Evolutionary conservation across 495 filamentous ascomycete species (phyloP), one percentile per base, ranked within the genome.

Genomic region (Aspergillus asperescens): DNA sequence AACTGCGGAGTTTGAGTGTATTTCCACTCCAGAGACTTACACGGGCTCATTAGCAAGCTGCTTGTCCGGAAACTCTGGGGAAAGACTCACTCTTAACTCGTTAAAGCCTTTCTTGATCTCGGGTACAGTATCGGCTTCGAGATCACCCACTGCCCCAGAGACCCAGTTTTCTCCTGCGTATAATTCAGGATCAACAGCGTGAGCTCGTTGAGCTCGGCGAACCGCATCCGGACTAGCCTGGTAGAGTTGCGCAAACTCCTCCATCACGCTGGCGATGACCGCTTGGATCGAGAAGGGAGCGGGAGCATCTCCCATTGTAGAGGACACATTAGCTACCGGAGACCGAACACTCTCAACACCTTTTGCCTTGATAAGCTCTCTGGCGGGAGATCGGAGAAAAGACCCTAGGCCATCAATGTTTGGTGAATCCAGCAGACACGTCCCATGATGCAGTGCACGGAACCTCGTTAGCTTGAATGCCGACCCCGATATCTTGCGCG

Each of bases 311-410:
- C 51, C 56, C 50, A 78, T 62, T 6, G 60, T 62, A 45, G 73
- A 83, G 22, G 67, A 77, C 7, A 95, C 82, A 75, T 98, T 97
- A 18, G 80, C 75, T 13, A 97, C 81, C 0, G 85, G 81, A 15
- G 89, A 93, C 50, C 87, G 83, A 12, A 96, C 90, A 63, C 93
- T 97, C 62, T 92, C 89, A n/a, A 96, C 90, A 0, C 94, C 93
- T 47, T 84, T 80, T 0, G 90, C 89, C 50, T 79, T 80, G 52
- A 97, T 82, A 63, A 80, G 91, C 1, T 75, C 75, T 46, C 79
- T 82, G 2, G 86, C 88, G 0, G 88, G 87, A 48, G 87, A 88
- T 29, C 78, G 76, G 48, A 98, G 64, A 54, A 87, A 83, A 2
- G 72, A 61, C 8, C 80, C 76, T 6, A 96, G 81, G 31, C 70